Conservation (phyloP, 352 stramenopile genomes). For the Phytophthora syringae region DNA sequence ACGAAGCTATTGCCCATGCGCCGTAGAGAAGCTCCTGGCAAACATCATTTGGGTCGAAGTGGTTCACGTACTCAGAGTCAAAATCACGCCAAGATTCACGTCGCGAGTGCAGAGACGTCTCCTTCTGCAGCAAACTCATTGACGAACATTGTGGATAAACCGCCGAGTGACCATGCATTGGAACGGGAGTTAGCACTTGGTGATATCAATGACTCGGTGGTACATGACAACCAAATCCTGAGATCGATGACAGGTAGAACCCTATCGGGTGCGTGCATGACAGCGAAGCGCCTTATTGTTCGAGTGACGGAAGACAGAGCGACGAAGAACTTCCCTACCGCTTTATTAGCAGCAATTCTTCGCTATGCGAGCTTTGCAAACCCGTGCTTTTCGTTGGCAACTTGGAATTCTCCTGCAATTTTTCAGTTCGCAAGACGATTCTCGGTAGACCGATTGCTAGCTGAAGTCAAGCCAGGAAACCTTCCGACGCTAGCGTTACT, state of each 20-base stretch:
- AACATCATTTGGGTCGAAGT: too few species aligned
- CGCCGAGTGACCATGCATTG: too few species aligned
- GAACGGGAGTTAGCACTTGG: neutral
- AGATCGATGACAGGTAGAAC: slow-evolving; percentile 23
- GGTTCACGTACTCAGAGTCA: too few species aligned
- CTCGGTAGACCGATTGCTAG: slow-evolving; percentile 53
- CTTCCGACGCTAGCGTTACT: slow-evolving; percentile 51
- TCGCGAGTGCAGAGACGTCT: too few species aligned
- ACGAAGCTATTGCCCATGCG: slow-evolving; percentile 61
- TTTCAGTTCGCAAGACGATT: slow-evolving; percentile 57
- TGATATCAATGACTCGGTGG: neutral
- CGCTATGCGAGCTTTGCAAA: slow-evolving; percentile 47
- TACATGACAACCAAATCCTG: neutral
- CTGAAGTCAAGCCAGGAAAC: slow-evolving; percentile 40
- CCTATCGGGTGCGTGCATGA: slow-evolving; percentile 33
- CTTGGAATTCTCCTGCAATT: slow-evolving; percentile 42
- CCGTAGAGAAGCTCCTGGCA: slow-evolving; percentile 5
- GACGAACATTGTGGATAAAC: too few species aligned
- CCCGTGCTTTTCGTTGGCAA: slow-evolving; percentile 4
- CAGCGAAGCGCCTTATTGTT: slow-evolving; percentile 50
- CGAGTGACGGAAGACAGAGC: slow-evolving; percentile 45
- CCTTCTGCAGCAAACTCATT: too few species aligned
- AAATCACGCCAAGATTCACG: too few species aligned
- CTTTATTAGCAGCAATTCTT: slow-evolving; percentile 50
- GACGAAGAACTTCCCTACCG: slow-evolving; percentile 41